A percentile compares a stretch with the other conserved stretches of the same genome.
Conservation (phyloP, 2,329 filamentous ascomycete species). For the Sclerotinia spermophila region DNA sequence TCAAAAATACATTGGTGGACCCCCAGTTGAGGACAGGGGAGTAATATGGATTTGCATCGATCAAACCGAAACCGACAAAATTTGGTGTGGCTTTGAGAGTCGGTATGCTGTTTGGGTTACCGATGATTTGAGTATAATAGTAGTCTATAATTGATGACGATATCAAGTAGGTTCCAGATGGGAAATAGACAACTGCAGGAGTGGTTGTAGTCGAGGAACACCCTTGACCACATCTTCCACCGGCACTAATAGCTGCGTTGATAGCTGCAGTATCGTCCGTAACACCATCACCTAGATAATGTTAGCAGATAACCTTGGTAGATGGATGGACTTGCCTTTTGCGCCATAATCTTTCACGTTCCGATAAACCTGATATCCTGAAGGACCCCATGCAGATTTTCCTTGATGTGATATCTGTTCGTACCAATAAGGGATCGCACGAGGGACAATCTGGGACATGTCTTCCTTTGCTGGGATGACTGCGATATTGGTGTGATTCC, state of each 20-base stretch:
- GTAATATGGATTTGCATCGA: constrained; percentile 80
- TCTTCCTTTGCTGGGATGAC: constrained; percentile 11
- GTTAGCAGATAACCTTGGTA: constrained; percentile 35
- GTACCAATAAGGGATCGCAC: constrained; percentile 25
- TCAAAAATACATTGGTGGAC: constrained; percentile 68
- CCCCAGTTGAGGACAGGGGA: constrained; percentile 66
- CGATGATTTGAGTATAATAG: constrained; percentile 33
- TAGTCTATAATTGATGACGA: constrained; percentile 27
- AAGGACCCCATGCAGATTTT: constrained; percentile 23
- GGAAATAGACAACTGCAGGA: constrained; percentile 39
- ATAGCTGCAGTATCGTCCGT: constrained; percentile 83
- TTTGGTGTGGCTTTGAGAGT: constrained; percentile 66
- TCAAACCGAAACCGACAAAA: constrained; percentile 73
- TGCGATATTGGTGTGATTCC: neutral
- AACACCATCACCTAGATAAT: constrained; percentile 43
- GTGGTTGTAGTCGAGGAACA: constrained; percentile 46
- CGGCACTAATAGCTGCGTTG: constrained; percentile 49
- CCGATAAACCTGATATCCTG: constrained; percentile 23
- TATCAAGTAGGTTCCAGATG: constrained; percentile 33
- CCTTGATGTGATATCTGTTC: constrained; percentile 25
- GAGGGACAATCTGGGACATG: constrained; percentile 13
- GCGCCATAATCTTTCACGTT: constrained; percentile 25
- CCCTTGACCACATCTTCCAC: constrained; percentile 43
- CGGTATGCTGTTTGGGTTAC: constrained; percentile 47
- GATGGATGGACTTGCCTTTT: constrained; percentile 7